Base-by-base conservation (phyloP, 306 rosid genomes). In the Castanopsis chinensis region DNA sequence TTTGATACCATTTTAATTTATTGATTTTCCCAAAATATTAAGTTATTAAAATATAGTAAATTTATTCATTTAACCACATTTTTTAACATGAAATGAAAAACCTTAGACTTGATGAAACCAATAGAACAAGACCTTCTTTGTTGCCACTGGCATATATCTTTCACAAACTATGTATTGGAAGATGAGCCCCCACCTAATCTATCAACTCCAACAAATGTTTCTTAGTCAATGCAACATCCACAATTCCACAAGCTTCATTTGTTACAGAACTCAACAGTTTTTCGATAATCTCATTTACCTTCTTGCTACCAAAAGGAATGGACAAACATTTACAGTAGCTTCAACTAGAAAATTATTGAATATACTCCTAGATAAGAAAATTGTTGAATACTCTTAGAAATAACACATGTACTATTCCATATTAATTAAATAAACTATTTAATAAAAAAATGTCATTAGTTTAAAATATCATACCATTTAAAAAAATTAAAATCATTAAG, bases 121-220 rank as follows among this genome's bases (percentile, higher is more conserved):
- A 90, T 2, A 93, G 89, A 5, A 90, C 80, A 0, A 87, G 88
- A 2, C 87, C 90, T 0, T 87, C 94, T 0, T 81, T 54, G 0
- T 55, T 43, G 2, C 78, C 75, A 0, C 35, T 8, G 6, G 80
- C 21, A 65, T 88, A 85, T 32, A 91, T 85, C 59, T 65, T 81
- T 0, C 94, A 82, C 73, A 91, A 18, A 0, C 84, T 85, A 1
- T 75, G 83, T 1, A 76, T 71, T 1, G 97, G 97, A 0, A 91
- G 83, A 12, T 85, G 89, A 1, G 83, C 83, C 85, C 90, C 97
- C 57, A 90, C 93, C 97, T 95, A 92, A 63, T 92, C 97, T 43
- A 92, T 83, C 0, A 92, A 84, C 12, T 92, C 89, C 12, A 90
- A 61, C 77, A 92, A 92, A 53, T 92, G 97, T 14, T 89, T 92